Conservation (phyloP, 208 protist species). For the Plasmodiophora brassicae region DNA sequence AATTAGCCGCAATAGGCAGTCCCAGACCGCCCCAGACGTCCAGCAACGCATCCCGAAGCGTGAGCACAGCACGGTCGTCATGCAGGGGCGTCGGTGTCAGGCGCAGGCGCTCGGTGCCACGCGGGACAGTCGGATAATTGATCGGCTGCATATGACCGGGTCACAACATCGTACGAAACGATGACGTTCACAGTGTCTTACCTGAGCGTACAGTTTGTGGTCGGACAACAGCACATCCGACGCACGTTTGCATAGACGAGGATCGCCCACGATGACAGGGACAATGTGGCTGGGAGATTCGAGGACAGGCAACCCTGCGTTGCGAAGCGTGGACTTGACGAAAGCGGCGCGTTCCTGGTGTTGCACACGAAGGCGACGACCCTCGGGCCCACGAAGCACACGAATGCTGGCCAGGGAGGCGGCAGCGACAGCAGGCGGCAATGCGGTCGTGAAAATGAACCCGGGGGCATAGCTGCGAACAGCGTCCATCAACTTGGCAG, state of each 20-base stretch:
- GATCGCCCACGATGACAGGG: conserved; percentile 71
- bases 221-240: conserved; percentile 65
- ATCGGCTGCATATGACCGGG: conserved; percentile 68
- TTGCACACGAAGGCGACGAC: neutral
- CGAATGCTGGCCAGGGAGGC: conserved; percentile 63
- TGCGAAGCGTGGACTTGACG: conserved; percentile 60
- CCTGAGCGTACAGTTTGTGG: conserved; percentile 65
- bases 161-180: neutral
- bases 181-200: neutral
- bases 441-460: conserved; percentile 80
- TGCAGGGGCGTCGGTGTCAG: conserved; percentile 42
- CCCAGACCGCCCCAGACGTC: neutral
- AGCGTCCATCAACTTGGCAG: conserved; percentile 62
- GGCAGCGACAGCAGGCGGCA: conserved; percentile 74
- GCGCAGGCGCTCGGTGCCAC: conserved; percentile 68
- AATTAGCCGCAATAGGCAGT: neutral
- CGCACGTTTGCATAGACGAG: conserved; percentile 61
- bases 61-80: neutral
- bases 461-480: conserved; percentile 69
- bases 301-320: conserved; percentile 65
- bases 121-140: conserved; percentile 79
- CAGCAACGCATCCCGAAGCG: neutral
- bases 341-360: conserved; percentile 49
- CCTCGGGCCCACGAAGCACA: conserved; percentile 26
- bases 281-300: conserved; percentile 67